A percentile compares a stretch with the other conserved stretches of the same genome.
Evolutionary conservation across 2,329 filamentous ascomycete genomes (phyloP).

Genomic region (Xylariaceae sp.): DNA sequence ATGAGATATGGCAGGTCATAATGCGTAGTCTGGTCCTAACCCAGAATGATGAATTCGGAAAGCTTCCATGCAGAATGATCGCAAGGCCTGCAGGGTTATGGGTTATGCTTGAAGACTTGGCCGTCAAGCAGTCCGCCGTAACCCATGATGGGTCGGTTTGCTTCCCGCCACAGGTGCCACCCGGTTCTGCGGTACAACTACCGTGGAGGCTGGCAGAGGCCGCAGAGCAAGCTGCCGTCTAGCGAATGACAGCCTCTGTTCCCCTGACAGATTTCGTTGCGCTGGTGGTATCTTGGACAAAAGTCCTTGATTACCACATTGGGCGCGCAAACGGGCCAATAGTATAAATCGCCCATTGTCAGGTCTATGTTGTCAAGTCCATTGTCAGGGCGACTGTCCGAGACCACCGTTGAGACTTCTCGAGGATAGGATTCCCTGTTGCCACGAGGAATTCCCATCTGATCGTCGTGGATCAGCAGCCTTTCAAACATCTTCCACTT

Average conservation of each 20-base stretch:
- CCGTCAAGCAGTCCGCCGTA: conserved; percentile 7
- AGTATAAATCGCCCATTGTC: neutral
- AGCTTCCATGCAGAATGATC: conserved; percentile 15
- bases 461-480: conserved; percentile 4
- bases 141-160: conserved; percentile 4
- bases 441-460: conserved; percentile 16
- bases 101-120: conserved; percentile 7
- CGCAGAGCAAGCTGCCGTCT: conserved; percentile 3
- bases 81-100: conserved; percentile 12
- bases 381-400: neutral
- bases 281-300: conserved; percentile 17
- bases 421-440: conserved; percentile 13
- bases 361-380: neutral
- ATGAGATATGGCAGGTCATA: neutral
- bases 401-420: conserved; percentile 1
- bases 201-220: conserved; percentile 5
- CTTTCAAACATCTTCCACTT: neutral
- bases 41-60: conserved; percentile 1
- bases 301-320: conserved; percentile 23
- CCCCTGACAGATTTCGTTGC: conserved; percentile 15
- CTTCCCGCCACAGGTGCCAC: neutral
- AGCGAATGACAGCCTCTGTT: conserved; percentile 9
- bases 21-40: neutral
- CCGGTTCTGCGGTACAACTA: conserved; percentile 12
- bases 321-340: conserved; percentile 10